Conservation (phyloP, 495 filamentous ascomycete genomes). For the Podospora anserina region DNA sequence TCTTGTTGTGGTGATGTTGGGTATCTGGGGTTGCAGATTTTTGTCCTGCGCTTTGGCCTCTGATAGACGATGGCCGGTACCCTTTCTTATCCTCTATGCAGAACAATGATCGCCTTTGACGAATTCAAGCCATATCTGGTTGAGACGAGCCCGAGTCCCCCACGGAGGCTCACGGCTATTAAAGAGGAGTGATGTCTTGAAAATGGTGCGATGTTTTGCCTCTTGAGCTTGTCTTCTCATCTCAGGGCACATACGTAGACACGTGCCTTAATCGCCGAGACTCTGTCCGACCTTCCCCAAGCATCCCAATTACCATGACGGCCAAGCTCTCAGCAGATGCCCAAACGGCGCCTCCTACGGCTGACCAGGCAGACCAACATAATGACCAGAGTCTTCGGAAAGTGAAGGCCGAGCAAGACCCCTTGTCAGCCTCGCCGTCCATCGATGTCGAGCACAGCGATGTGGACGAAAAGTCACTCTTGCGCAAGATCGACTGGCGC, state of each 20-base stretch:
- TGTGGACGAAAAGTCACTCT: constrained; percentile 59
- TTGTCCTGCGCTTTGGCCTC: not conserved
- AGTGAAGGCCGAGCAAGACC: constrained; percentile 14
- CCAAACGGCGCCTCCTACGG: not conserved
- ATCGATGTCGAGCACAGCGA: constrained; percentile 19
- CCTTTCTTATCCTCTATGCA: not conserved
- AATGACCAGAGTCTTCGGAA: constrained; percentile 6
- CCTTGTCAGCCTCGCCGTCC: constrained; percentile 21
- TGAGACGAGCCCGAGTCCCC: not conserved
- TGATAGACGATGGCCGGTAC: not conserved
- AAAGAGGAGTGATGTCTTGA: not conserved
- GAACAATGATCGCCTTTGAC: not conserved
- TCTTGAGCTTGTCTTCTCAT: not conserved
- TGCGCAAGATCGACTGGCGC: constrained; percentile 63
- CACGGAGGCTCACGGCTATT: not conserved
- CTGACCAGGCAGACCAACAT: not conserved
- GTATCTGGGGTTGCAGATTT: not conserved
- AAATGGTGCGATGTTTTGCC: not conserved
- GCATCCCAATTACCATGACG: not conserved
- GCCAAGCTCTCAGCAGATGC: not conserved
- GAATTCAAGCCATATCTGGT: not conserved
- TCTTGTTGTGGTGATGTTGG: not conserved
- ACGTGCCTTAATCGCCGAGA: not conserved
- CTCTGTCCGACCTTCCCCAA: not conserved
- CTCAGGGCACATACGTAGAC: not conserved